These are phyloP conservation scores for Fusarium anthophilum DNA, from an alignment of 2,329 filamentous ascomycete species.

Conservation along the genomic window DNA sequence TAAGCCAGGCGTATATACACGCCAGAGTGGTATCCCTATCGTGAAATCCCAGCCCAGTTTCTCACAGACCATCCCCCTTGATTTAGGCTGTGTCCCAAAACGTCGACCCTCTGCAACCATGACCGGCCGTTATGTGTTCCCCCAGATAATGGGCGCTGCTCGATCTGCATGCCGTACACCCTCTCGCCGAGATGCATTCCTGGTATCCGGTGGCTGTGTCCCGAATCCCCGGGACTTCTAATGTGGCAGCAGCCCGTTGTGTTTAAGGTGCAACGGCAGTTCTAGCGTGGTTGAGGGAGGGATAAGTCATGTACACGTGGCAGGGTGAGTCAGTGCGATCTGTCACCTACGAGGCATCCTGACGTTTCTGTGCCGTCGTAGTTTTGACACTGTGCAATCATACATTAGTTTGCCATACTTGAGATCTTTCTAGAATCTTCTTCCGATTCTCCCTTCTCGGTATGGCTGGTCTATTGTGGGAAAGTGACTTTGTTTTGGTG, in stretches of 20 bases:
- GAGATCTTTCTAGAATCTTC: fast-evolving
- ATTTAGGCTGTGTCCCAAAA: slow-evolving; percentile 7
- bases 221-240: fast-evolving
- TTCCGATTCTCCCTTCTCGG: fast-evolving
- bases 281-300: background rate
- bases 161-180: background rate
- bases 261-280: fast-evolving
- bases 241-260: background rate
- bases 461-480: fast-evolving
- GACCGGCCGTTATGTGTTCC: background rate
- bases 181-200: background rate
- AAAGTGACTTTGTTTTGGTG: background rate
- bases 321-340: background rate
- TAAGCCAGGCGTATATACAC: slow-evolving; percentile 20
- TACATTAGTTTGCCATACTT: fast-evolving
- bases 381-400: no score
- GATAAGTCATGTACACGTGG: background rate
- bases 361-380: background rate
- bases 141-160: background rate
- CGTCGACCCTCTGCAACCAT: background rate
- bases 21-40: slow-evolving; percentile 28
- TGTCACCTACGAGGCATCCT: background rate
- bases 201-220: no score
- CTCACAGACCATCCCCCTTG: background rate
- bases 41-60: background rate